phyloP scores from a whole-genome alignment of 1,284 basidiomycete genomes.

The Ustilago esculenta region DNA sequence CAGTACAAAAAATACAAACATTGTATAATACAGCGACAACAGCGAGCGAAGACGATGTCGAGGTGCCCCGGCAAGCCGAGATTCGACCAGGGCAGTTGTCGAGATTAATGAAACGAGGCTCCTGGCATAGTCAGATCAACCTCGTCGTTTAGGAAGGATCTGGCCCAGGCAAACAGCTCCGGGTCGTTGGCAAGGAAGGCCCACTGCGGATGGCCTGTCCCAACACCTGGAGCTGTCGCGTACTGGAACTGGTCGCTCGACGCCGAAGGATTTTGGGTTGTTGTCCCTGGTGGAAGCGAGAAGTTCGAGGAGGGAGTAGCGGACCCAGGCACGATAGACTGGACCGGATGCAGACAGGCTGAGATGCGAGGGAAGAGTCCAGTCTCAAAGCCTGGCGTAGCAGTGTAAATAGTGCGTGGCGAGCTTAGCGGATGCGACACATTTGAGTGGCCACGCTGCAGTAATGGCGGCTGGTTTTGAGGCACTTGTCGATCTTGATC shows the following conservation, averaged over 20 bases:
- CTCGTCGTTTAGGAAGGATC: slow-evolving; percentile 37
- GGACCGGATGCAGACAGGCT: slow-evolving; percentile 9
- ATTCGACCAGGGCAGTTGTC: too few relatives aligned
- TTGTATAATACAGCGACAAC: too few relatives aligned
- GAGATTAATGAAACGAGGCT: slow-evolving; percentile 14
- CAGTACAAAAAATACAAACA: too few relatives aligned
- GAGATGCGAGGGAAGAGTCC: slow-evolving; percentile 25
- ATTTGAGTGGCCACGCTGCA: slow-evolving; percentile 18
- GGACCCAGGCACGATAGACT: background rate
- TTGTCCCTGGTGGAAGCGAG: slow-evolving; percentile 5
- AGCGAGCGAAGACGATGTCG: too few relatives aligned
- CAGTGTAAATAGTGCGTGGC: slow-evolving; percentile 29
- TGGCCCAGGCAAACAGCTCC: slow-evolving; percentile 38
- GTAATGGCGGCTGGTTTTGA: slow-evolving; percentile 7
- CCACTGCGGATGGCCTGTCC: slow-evolving; percentile 30
- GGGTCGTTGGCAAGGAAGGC: slow-evolving; percentile 34
- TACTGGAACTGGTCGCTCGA: slow-evolving; percentile 10
- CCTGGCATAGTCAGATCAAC: slow-evolving; percentile 21
- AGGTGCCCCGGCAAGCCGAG: too few relatives aligned
- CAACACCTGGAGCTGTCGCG: slow-evolving; percentile 18
- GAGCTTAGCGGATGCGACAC: slow-evolving; percentile 24
- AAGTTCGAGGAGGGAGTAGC: slow-evolving; percentile 26
- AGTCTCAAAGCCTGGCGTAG: slow-evolving; percentile 12
- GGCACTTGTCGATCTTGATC: slow-evolving; percentile 9
- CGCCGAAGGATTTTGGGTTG: background rate